Base-by-base conservation (phyloP, 805 yeast genomes). In the Candida broadrunensis region DNA sequence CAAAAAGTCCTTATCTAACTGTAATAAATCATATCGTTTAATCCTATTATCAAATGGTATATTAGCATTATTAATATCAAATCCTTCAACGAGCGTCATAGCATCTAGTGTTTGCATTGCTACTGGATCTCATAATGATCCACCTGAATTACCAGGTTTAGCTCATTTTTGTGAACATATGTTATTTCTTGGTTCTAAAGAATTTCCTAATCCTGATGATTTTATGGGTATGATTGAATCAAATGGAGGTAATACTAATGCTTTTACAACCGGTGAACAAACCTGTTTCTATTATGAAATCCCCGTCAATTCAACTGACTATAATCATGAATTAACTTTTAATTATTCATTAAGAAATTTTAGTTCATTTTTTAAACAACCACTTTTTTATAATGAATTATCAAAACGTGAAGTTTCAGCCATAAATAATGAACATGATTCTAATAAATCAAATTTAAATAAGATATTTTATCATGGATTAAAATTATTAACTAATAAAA, bases 111-210 rank as follows among this genome's bases (percentile, higher is more conserved):
- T 91, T 5, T 77, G 87, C 29, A 88, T 89, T 2, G 82, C 83
- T 3, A 70, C 87, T 0, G 99, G 99, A 7, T 81, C 96, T 2
- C 82, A 81, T 52, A 72, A 81, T 35, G 97, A 91, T 49, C 91
- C 95, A 0, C 67, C 64, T 5, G 73, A 72, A 4, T 50, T 84
- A 1, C 80, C 80, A 0, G 99, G 99, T 0, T 55, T 91, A 27
- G 98, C 98, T 0, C 99, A 91, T 65, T 38, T 56, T 41, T 44
- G 58, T 44, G 58, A 60, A 43, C 58, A 54, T 42, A 35, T 55
- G 45, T 39, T 58, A 19, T 66, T 56, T 47, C 47, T 52, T 41
- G 85, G 83, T 2, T 77, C 85, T 0, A 78, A 73, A 49, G 61
- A 69, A 37, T 81, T 58, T 46, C 82, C 85, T 1, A 55, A 62